A percentile compares a stretch with the other conserved stretches of the same genome.
phyloP scores from a whole-genome alignment of 768 basidiomycete genomes.

The Boletus reticuloceps region DNA sequence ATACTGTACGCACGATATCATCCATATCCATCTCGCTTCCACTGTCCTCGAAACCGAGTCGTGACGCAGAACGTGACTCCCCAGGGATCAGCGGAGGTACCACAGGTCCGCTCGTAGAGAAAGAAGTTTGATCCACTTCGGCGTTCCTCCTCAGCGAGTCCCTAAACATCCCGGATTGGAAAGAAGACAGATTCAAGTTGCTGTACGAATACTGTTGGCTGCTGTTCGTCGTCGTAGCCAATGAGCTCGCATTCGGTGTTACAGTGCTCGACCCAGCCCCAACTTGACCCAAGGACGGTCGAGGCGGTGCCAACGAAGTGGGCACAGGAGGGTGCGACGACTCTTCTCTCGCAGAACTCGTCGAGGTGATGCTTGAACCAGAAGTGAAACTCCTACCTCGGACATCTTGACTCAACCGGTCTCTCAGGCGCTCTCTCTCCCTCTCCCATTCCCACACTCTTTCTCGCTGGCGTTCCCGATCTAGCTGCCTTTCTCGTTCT shows the following conservation, averaged over 20 bases:
- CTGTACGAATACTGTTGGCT: conserved; percentile 26
- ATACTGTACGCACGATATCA: conserved; percentile 13
- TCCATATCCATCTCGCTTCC: conserved; percentile 29
- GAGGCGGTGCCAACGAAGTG: background rate
- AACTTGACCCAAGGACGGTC: conserved; percentile 8
- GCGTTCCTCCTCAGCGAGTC: conserved; percentile 30
- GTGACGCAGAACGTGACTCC: conserved; percentile 14
- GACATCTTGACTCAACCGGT: conserved; percentile 11
- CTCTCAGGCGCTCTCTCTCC: conserved; percentile 17
- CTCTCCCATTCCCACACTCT: conserved; percentile 20
- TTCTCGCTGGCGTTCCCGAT: conserved; percentile 15
- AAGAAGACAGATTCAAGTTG: conserved; percentile 30
- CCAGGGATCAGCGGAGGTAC: background rate
- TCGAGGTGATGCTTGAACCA: conserved; percentile 11
- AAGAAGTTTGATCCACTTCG: conserved; percentile 21
- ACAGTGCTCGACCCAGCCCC: conserved; percentile 1
- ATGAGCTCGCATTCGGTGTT: background rate
- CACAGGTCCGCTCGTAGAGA: conserved; percentile 6
- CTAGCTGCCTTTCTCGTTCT: conserved; percentile 8
- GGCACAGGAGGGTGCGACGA: background rate
- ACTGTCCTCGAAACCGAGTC: conserved; percentile 21
- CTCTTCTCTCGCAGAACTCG: conserved; percentile 20
- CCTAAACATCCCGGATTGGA: conserved; percentile 32
- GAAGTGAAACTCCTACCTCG: conserved; percentile 16
- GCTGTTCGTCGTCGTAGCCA: conserved; percentile 6